Base-by-base conservation (phyloP, 768 basidiomycete genomes). In the Trametes maxima region DNA sequence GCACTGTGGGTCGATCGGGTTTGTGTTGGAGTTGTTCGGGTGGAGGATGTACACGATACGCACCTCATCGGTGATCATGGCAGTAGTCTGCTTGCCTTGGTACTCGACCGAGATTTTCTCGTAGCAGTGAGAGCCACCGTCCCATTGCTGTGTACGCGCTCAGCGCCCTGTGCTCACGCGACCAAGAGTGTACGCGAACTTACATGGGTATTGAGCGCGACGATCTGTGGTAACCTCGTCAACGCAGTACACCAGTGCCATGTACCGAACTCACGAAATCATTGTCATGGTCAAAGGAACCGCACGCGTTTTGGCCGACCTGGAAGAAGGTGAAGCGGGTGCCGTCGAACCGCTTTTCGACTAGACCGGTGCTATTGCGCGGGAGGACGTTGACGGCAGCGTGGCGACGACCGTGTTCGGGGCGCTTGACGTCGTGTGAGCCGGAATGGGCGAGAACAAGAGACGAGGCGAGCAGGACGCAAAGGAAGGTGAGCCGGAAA, bases 1-100 rank as follows among this genome's bases (percentile, higher is more conserved):
- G 71, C 89, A 90, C 82, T 88, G 72, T 13, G 16, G 11, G n/a
- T 35, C 16, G 19, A 28, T 35, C 2, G 25, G 19, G 17, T 25
- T 25, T 19, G 52, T 7, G 57, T 25, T 14, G 17, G 42, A 33
- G 28, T 17, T n/a, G 22, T 4, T 25, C 24, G 22, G 33, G 16
- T 13, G 44, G 17, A 21, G 11, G 19, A 19, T 39, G 25, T 59
- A 62, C 51, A 51, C 22, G 16, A n/a, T 16, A 75, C 79, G 57
- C 35, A 87, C 88, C 75, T 80, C 74, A 63, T 94, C 91, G 64
- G 75, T 76, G 64, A 94, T 83, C 14, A 76, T 78, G 6, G 90
- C 91, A 35, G 65, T 66, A 0, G 81, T 70, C 4, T 82, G 75
- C 69, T 83, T 84, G 44, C 90, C 90, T 36, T 78, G 75, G 69